phyloP scores from a whole-genome alignment of 225 moss, liverwort and hornwort genomes.

The Pseudisothecium myosuroides region DNA sequence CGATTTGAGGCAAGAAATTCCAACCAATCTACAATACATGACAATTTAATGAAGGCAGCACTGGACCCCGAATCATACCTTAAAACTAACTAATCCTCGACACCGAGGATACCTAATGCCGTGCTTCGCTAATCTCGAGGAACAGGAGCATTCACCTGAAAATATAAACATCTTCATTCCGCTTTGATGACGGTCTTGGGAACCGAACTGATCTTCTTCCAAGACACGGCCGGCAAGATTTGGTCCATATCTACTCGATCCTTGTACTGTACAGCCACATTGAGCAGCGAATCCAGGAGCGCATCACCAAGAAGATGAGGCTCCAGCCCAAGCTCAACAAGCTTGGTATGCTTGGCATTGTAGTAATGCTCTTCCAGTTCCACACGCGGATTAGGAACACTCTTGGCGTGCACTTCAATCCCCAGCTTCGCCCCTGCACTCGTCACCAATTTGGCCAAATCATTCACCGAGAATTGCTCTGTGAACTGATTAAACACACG shows the following conservation, averaged over 20 bases:
- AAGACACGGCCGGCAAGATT: conserved; percentile 86
- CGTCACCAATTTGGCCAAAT: conserved; percentile 76
- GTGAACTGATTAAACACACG: conserved; percentile 98
- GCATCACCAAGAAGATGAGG: conserved; percentile 79
- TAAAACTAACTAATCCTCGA: not conserved
- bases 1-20: not conserved
- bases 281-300: conserved; percentile 80
- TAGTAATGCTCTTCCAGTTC: conserved; percentile 98
- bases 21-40: not conserved
- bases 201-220: conserved; percentile 71
- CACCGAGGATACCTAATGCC: not conserved
- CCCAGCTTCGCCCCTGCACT: conserved; percentile 73
- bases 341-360: conserved; percentile 92
- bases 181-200: conserved; percentile 71
- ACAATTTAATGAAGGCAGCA: not conserved
- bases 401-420: conserved; percentile 53
- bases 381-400: conserved; percentile 79
- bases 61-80: not conserved
- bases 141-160: not conserved
- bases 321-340: conserved; percentile 82
- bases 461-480: conserved; percentile 95
- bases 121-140: not conserved
- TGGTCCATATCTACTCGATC: conserved; percentile 81
- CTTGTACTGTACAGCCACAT: conserved; percentile 75
- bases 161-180: conserved; percentile 9